Conservation (phyloP, 2,329 filamentous ascomycete genomes). For the Celoporthe dispersa region DNA sequence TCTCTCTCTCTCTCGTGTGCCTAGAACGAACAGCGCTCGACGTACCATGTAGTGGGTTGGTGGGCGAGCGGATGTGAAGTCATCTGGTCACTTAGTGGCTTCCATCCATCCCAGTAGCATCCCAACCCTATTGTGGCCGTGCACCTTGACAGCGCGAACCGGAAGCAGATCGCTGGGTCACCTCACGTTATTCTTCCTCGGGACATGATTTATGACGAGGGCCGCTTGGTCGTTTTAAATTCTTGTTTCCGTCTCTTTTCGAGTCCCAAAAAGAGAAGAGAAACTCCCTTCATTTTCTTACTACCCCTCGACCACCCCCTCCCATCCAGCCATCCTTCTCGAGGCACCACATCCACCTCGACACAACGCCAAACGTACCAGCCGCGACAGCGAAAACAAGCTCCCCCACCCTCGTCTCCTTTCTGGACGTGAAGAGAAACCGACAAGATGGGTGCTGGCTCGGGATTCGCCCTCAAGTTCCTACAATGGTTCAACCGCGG, state of each 20-base stretch:
- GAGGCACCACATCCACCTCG: background rate
- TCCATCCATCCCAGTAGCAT: background rate
- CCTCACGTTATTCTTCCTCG: background rate
- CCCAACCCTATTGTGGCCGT: conserved; percentile 6
- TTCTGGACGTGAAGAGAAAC: background rate
- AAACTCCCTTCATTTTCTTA: background rate
- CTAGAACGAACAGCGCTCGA: background rate
- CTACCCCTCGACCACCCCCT: background rate
- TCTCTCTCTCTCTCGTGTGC: background rate
- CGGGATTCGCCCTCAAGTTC: conserved; percentile 68
- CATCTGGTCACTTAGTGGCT: background rate
- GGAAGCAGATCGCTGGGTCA: conserved; percentile 11
- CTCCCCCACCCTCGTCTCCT: background rate
- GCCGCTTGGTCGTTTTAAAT: background rate
- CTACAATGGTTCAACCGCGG: conserved; percentile 73
- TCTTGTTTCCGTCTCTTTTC: background rate
- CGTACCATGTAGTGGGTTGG: background rate
- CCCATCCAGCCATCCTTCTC: background rate
- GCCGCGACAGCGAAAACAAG: background rate
- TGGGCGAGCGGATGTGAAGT: background rate
- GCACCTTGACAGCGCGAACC: background rate
- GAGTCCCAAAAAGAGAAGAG: background rate
- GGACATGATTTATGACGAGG: background rate
- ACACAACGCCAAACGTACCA: background rate
- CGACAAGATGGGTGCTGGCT: conserved; percentile 57